Evolutionary conservation across 1,139 yeast genomes (phyloP).

Genomic region (Blastobotrys elegans): DNA sequence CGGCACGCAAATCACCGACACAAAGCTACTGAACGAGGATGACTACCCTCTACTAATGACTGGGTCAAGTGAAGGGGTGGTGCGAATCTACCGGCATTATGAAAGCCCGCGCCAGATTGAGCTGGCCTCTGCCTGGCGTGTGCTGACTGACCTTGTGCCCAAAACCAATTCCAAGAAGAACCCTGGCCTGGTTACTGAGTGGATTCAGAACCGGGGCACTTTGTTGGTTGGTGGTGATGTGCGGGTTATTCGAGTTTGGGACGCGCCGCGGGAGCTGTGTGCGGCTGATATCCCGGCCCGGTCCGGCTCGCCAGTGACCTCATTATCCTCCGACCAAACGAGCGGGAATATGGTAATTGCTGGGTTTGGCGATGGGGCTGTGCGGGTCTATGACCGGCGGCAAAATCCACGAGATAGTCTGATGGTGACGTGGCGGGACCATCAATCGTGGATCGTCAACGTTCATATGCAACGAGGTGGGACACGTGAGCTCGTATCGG

Average conservation of each 20-base stretch:
- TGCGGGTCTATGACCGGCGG: slow-evolving; percentile 87
- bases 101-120: slow-evolving; percentile 53
- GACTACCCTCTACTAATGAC: slow-evolving; percentile 79
- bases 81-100: slow-evolving; percentile 77
- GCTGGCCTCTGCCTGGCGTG: slow-evolving; percentile 87
- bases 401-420: slow-evolving; percentile 79
- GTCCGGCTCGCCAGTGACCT: slow-evolving; percentile 82
- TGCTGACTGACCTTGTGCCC: slow-evolving; percentile 79
- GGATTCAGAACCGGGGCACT: slow-evolving; percentile 97
- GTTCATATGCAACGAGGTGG: slow-evolving; percentile 98
- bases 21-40: slow-evolving; percentile 85
- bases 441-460: slow-evolving; percentile 60
- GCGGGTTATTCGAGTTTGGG: slow-evolving; percentile 89
- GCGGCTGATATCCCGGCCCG: slow-evolving; percentile 86
- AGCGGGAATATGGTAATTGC: slow-evolving; percentile 89
- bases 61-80: slow-evolving; percentile 92
- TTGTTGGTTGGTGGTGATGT: slow-evolving; percentile 93
- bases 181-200: slow-evolving; percentile 81
- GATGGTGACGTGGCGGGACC: slow-evolving; percentile 70
- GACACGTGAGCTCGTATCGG: slow-evolving; percentile 80
- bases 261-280: slow-evolving; percentile 89
- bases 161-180: slow-evolving; percentile 32
- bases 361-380: slow-evolving; percentile 90
- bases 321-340: slow-evolving; percentile 90
- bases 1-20: slow-evolving; percentile 83